Base-by-base conservation (phyloP, 768 basidiomycete genomes). In the Steccherinum ochraceum region DNA sequence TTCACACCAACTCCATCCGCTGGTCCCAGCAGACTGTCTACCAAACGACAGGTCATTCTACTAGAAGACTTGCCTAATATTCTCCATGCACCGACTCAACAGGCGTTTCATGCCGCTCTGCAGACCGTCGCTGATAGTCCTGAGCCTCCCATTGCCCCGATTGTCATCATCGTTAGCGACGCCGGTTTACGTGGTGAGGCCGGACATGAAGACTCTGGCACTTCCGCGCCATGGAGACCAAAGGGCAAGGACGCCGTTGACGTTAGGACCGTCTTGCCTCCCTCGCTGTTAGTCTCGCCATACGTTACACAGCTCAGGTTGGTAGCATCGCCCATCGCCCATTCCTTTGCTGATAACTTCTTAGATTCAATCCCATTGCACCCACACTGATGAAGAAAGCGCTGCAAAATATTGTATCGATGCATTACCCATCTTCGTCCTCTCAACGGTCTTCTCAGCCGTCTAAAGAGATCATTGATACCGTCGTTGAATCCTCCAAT, bases 31-130 rank as follows among this genome's bases (percentile, higher is more conserved):
- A 7, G 7, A 35, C 39, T 51, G 16, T 40, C 58, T 12, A 30
- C 53, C 12, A 45, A 21, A 23, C 77, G 75, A 0, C 81, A 83
- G 26, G 61, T 94, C 4, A 76, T 97, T 48, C 80, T 97, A 3
- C 72, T 96, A 5, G 91, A 94, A 67, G 89, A 94, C 51, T 76
- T 99, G 1, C 96, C 95, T 0, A 97, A 98, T 62, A 80, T 97
- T 49, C 71, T 91, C 3, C 91, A 93, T 67, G 65, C 71, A 4
- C 69, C 74, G 20, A 89, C 85, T 0, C 84, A 82, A 59, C 67
- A 70, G 12, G 77, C 78, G 7, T 94, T 95, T 64, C 92, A 93
- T 61, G 72, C 78, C 0, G 73, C 84, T 4, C 64, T 96, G 1
- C 68, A 81, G 45, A 64, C 77, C 1, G 75, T 92, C 42, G 76